Evolutionary conservation across 768 basidiomycete species (phyloP).

Genomic region (Coprinopsis marcescibilis): DNA sequence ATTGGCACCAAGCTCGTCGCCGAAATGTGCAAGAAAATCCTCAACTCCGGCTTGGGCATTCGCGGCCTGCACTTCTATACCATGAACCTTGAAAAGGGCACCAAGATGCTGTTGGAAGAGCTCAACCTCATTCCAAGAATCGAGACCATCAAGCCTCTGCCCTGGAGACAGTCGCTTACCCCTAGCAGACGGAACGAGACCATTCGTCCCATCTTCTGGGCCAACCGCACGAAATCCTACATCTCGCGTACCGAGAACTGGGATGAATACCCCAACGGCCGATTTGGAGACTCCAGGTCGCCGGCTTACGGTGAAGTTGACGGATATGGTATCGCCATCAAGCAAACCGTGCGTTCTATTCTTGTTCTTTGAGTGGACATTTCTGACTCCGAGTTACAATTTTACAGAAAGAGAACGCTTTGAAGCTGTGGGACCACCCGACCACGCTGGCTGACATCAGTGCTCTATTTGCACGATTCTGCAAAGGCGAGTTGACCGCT

Average conservation of each 20-base stretch:
- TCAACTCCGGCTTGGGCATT: slow-evolving; percentile 75
- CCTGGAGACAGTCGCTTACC: slow-evolving; percentile 97
- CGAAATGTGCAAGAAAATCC: slow-evolving; percentile 86
- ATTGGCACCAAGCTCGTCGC: slow-evolving; percentile 93
- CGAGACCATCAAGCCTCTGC: slow-evolving; percentile 90
- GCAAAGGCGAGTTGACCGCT: slow-evolving; percentile 60
- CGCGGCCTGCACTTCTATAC: slow-evolving; percentile 94
- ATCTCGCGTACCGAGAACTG: slow-evolving; percentile 95
- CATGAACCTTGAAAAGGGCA: slow-evolving; percentile 94
- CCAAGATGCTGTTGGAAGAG: slow-evolving; percentile 92
- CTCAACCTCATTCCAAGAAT: slow-evolving; percentile 81
- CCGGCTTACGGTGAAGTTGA: slow-evolving; percentile 98
- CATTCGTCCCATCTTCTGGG: slow-evolving; percentile 99
- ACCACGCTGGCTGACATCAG: slow-evolving; percentile 58
- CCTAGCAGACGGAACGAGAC: slow-evolving; percentile 86
- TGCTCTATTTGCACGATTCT: slow-evolving; percentile 79
- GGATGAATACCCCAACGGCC: slow-evolving; percentile 99
- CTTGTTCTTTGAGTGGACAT: slow-evolving; percentile 8
- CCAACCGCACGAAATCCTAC: slow-evolving; percentile 93
- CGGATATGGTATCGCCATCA: slow-evolving; percentile 91
- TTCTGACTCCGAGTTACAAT: not conserved
- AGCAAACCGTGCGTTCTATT: slow-evolving; percentile 59
- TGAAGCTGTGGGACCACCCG: slow-evolving; percentile 86
- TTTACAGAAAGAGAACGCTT: slow-evolving; percentile 75
- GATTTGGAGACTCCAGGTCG: slow-evolving; percentile 95